A percentile compares a stretch with the other conserved stretches of the same genome.
Conservation (phyloP, 345 rosid genomes). For the Hibiscus syriacus region DNA sequence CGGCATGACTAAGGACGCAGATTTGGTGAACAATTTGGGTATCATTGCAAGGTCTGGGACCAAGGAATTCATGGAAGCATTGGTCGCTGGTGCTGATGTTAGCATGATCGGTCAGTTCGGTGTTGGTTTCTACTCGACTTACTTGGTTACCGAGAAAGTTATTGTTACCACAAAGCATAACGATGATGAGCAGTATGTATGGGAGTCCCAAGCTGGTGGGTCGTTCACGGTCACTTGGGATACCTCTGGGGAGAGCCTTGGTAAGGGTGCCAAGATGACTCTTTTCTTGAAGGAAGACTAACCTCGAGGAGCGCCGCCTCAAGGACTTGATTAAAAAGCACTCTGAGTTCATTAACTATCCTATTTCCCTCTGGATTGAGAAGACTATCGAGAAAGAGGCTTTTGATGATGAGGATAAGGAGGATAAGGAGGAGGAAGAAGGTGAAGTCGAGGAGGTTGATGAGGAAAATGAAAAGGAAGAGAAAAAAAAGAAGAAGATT, state of each 20-base stretch:
- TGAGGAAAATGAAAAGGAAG: constrained; percentile 65
- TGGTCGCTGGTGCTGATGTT: constrained; percentile 85
- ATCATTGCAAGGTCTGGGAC: constrained; percentile 89
- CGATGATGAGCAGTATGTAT: constrained; percentile 78
- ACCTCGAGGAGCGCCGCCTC: constrained; percentile 76
- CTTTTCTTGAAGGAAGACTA: constrained; percentile 80
- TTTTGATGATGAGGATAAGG: constrained; percentile 85
- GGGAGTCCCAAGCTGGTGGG: constrained; percentile 96
- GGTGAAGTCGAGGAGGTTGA: constrained; percentile 77
- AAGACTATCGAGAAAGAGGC: constrained; percentile 86
- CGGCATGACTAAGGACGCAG: constrained; percentile 70
- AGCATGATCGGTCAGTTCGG: constrained; percentile 90
- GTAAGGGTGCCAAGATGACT: constrained; percentile 74
- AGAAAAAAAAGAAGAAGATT: constrained; percentile 83
- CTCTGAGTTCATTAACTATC: constrained; percentile 91
- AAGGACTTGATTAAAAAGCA: constrained; percentile 90
- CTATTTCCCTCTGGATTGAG: constrained; percentile 81
- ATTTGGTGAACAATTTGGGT: constrained; percentile 85
- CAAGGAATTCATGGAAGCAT: constrained; percentile 84
- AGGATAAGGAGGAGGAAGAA: constrained; percentile 79
- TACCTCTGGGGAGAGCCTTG: constrained; percentile 57
- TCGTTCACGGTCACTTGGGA: constrained; percentile 83
- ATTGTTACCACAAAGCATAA: constrained; percentile 72
- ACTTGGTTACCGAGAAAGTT: constrained; percentile 78
- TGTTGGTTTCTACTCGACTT: constrained; percentile 82